Conservation (phyloP, 805 yeast species). For the Saccharomyces eubayanus region DNA sequence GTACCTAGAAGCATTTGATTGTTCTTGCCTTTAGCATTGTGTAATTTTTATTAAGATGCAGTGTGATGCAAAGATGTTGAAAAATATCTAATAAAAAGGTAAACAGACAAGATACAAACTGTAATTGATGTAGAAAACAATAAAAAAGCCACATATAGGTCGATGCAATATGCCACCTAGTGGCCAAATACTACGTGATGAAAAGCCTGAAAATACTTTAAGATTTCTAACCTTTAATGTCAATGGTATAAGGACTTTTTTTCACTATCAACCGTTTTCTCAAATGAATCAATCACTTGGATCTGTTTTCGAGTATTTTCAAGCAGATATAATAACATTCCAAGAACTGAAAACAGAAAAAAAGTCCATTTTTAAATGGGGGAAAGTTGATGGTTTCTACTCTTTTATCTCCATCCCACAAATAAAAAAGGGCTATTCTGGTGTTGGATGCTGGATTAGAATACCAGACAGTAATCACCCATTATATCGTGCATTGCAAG, state of each 20-base stretch:
- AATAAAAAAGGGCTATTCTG: conserved; percentile 75
- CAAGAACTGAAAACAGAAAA: conserved; percentile 72
- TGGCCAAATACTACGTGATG: neutral
- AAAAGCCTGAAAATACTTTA: conserved; percentile 9
- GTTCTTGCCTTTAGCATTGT: neutral
- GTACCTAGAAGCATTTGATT: neutral
- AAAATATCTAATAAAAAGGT: neutral
- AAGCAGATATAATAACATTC: conserved; percentile 72
- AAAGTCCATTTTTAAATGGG: conserved; percentile 41
- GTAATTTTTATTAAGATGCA: neutral
- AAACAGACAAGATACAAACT: neutral
- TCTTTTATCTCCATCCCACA: conserved; percentile 64
- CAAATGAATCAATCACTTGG: conserved; percentile 30
- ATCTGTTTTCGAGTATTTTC: conserved; percentile 42
- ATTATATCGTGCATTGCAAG: conserved; percentile 36
- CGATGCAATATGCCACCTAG: neutral
- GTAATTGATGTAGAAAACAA: too few species aligned
- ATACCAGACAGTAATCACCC: conserved; percentile 40
- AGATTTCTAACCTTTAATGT: conserved; percentile 72
- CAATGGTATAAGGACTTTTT: conserved; percentile 73
- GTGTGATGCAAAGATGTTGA: neutral
- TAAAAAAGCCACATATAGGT: too few species aligned
- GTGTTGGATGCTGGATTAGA: conserved; percentile 78
- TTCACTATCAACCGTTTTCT: conserved; percentile 82
- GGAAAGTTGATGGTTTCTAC: conserved; percentile 46